Conservation (phyloP, 2,329 filamentous ascomycete genomes). For the Colletotrichum lindemuthianum region DNA sequence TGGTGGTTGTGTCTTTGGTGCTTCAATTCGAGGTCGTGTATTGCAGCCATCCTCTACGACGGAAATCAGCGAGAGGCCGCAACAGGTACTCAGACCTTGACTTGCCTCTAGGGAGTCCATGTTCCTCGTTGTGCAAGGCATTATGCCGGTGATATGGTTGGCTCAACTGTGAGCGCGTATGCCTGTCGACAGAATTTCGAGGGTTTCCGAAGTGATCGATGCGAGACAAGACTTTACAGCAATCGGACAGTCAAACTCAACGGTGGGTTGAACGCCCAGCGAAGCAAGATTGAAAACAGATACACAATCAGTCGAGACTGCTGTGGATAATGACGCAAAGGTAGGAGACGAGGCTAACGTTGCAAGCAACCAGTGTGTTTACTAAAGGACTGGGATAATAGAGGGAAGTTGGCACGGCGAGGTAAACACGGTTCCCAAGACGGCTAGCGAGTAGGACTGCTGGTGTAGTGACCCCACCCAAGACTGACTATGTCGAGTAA, state of each 20-base stretch:
- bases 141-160: slow-evolving; percentile 14
- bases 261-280: too few relatives aligned
- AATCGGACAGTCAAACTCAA: too few relatives aligned
- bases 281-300: too few relatives aligned
- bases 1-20: slow-evolving; percentile 74
- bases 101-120: slow-evolving; percentile 35
- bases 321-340: too few relatives aligned
- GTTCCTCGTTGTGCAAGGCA: slow-evolving; percentile 34
- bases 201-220: too few relatives aligned
- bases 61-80: not conserved
- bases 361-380: slow-evolving; percentile 13
- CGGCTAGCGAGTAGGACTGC: slow-evolving; percentile 17
- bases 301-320: too few relatives aligned
- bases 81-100: not conserved
- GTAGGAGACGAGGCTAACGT: too few relatives aligned
- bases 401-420: slow-evolving; percentile 1
- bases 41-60: slow-evolving; percentile 54
- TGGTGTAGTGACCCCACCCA: slow-evolving; percentile 7
- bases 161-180: slow-evolving; percentile 27
- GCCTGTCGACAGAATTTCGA: not conserved
- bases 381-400: slow-evolving; percentile 12
- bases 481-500: too few relatives aligned
- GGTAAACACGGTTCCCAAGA: slow-evolving; percentile 46
- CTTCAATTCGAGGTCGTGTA: slow-evolving; percentile 72
- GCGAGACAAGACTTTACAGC: too few relatives aligned